phyloP scores from a whole-genome alignment of 805 yeast species.

The Teunomyces tritomae region DNA sequence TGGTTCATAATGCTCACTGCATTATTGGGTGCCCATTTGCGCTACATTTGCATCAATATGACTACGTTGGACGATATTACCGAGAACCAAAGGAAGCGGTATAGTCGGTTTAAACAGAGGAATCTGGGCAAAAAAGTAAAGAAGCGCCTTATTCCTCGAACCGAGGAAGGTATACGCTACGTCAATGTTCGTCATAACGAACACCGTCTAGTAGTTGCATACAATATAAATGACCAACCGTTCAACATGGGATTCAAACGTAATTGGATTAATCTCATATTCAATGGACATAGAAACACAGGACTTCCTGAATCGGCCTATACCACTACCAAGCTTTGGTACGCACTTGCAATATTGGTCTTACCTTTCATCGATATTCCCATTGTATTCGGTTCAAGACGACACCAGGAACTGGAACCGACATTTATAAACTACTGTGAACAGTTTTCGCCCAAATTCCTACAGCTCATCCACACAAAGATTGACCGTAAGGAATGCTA shows the following conservation, averaged over 20 bases:
- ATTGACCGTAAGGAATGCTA: constrained; percentile 9
- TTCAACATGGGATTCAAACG: constrained; percentile 35
- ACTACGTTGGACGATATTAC: constrained; percentile 61
- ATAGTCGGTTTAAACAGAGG: constrained; percentile 22
- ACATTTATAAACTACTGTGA: constrained; percentile 3
- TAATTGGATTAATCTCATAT: constrained; percentile 36
- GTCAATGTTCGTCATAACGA: constrained; percentile 37
- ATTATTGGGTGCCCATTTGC: constrained; percentile 41
- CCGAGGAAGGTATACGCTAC: constrained; percentile 38
- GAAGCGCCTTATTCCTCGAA: constrained; percentile 17
- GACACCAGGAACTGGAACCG: neutral
- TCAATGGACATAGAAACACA: constrained; percentile 22
- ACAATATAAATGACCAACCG: constrained; percentile 28
- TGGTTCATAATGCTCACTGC: constrained; percentile 46
- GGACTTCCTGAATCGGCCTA: constrained; percentile 10
- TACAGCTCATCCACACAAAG: constrained; percentile 6
- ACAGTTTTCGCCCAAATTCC: constrained; percentile 8
- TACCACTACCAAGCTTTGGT: constrained; percentile 11
- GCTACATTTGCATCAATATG: constrained; percentile 46
- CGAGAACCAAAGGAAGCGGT: constrained; percentile 26
- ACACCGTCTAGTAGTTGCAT: constrained; percentile 36
- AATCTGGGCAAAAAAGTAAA: constrained; percentile 8
- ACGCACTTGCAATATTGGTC: constrained; percentile 3
- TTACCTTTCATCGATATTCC: constrained; percentile 24
- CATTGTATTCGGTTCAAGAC: neutral